Conservation (phyloP, 371 early-diverging fungal genomes). For the Apophysomyces ossiformis region DNA sequence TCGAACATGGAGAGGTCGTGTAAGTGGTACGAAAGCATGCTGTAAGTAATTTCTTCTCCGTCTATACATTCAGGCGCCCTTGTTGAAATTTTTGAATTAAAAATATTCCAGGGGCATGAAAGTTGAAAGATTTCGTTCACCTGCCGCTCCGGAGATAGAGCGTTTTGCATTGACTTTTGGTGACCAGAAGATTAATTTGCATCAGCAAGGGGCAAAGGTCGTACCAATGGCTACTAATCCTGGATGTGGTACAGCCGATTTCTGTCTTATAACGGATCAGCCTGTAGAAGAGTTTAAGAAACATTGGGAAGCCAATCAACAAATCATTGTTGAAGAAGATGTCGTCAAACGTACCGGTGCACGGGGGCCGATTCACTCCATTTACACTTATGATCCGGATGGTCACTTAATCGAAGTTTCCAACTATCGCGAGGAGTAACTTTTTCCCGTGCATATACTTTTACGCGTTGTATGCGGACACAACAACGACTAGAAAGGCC, state of each 20-base stretch:
- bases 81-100: neutral
- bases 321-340: neutral
- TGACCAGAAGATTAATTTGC: constrained; percentile 27
- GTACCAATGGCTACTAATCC: constrained; percentile 21
- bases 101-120: constrained; percentile 12
- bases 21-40: constrained; percentile 24
- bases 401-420: constrained; percentile 22
- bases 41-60: constrained; percentile 12
- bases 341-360: constrained; percentile 20
- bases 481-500: neutral
- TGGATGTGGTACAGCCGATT: constrained; percentile 20
- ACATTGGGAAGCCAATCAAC: constrained; percentile 23
- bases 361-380: constrained; percentile 9
- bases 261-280: constrained; percentile 23
- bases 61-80: too few relatives aligned
- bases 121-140: constrained; percentile 17
- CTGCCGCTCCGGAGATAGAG: constrained; percentile 15
- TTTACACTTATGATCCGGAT: constrained; percentile 24
- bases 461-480: neutral
- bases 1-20: constrained; percentile 19
- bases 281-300: constrained; percentile 15
- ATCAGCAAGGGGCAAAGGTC: constrained; percentile 15
- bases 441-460: neutral
- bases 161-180: constrained; percentile 18
- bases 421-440: constrained; percentile 9